Evolutionary conservation across 768 basidiomycete genomes (phyloP), one percentile per base, ranked within the genome.

Genomic region (Suillus weaverae): DNA sequence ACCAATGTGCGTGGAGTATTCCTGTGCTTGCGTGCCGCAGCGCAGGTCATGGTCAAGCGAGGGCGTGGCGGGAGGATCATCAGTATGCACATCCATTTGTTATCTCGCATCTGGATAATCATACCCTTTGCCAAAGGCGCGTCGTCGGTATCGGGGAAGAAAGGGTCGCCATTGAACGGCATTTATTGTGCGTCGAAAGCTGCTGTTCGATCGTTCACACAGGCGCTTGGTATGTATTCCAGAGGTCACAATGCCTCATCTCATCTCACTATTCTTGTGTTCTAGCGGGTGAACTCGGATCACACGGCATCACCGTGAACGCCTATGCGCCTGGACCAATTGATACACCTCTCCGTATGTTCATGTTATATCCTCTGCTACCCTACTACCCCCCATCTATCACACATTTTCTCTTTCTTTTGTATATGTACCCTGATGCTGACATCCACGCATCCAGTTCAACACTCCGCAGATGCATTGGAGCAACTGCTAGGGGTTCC

Each of bases 1-100:
- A 70, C 79, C 64, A 83, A 83, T 59, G 70, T 69, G 6, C 70
- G 72, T 8, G 80, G 81, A 1, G 67, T 71, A 0, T 80, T 80
- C 41, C 67, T 82, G 1, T 80, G 80, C 67, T 81, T 81, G 69
- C 78, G 79, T 60, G 72, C 76, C 59, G 81, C 82, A 4, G 81
- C 74, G 5, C 53, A 74, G n/a, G 74, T 78, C 61, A 83, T 83
- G 82, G 76, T 82, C 43, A 72, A 71, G 36, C 81, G 81, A 71
- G 80, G 80, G 22, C 67, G 67, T 4, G 81, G 82, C 5, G 82
- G 82, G 0, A 70, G 77, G 43, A 79, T 83, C 33, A 76, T 83
- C 22, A 81, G 81, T 69, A 59, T n/a, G 41, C 26, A 35, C 32
- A 4, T 22, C 13, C 26, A 22, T 62, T 38, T 30, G 1, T 54